Evolutionary conservation across 257 asterid species (phyloP).

Genomic region (Mentha longifolia): DNA sequence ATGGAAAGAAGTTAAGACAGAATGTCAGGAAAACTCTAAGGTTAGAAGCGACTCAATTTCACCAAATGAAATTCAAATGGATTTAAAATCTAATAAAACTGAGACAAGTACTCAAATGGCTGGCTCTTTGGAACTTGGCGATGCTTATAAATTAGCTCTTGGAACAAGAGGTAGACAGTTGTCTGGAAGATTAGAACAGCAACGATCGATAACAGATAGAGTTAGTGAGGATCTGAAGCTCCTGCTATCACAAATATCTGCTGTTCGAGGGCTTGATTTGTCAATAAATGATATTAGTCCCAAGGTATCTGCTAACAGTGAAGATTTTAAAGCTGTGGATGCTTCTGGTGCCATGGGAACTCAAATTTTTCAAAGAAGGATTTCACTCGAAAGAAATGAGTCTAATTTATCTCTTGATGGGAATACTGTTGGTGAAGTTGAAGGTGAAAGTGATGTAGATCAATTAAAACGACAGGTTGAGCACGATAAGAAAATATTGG

Average conservation of each 20-base stretch:
- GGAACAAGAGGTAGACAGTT: conserved; percentile 68
- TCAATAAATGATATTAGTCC: conserved; percentile 60
- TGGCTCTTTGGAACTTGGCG: conserved; percentile 69
- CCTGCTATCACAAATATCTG: conserved; percentile 72
- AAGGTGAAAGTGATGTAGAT: conserved; percentile 78
- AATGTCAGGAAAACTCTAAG: conserved; percentile 32
- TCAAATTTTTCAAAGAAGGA: conserved; percentile 67
- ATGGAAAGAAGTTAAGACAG: conserved; percentile 29
- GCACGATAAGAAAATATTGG: conserved; percentile 68
- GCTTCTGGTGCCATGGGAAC: conserved; percentile 46
- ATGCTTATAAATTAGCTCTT: conserved; percentile 79
- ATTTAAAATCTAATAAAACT: conserved; percentile 42
- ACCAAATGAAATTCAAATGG: conserved; percentile 41
- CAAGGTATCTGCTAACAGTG: conserved; percentile 56
- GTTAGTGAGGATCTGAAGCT: conserved; percentile 78
- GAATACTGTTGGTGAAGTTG: conserved; percentile 70
- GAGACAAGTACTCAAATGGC: conserved; percentile 43
- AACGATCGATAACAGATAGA: conserved; percentile 72
- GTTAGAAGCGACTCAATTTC: conserved; percentile 33
- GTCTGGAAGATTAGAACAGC: conserved; percentile 80
- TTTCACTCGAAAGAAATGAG: conserved; percentile 85
- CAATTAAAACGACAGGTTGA: conserved; percentile 72
- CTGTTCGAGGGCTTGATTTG: conserved; percentile 56
- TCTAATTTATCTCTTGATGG: conserved; percentile 78
- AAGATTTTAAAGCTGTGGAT: conserved; percentile 58